phyloP scores from a whole-genome alignment of 805 yeast genomes.

The Schwanniomyces sp. region DNA sequence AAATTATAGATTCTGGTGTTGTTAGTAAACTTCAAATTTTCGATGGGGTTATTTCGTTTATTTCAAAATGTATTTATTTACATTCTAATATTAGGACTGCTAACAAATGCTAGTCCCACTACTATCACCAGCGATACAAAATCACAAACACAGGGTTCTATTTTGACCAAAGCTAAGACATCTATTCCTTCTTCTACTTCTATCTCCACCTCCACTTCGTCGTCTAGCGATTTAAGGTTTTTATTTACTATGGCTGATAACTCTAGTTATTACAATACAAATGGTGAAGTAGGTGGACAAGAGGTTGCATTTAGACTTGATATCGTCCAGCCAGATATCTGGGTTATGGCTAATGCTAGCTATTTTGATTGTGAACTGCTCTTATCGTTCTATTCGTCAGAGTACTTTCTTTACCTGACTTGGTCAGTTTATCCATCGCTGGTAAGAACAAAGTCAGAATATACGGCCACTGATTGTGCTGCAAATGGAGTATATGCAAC shows the following conservation, averaged over 20 bases:
- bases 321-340: constrained; percentile 35
- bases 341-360: constrained; percentile 31
- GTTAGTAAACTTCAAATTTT: neutral
- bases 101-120: neutral
- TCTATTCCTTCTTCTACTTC: neutral
- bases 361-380: constrained; percentile 24
- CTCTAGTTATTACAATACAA: constrained; percentile 17
- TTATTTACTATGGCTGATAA: constrained; percentile 13
- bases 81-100: neutral
- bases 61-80: neutral
- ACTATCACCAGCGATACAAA: neutral
- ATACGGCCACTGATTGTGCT: constrained; percentile 26
- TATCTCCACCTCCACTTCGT: neutral
- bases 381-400: constrained; percentile 16
- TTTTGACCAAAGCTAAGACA: neutral
- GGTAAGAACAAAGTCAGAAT: constrained; percentile 20
- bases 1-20: too few relatives aligned
- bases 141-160: neutral
- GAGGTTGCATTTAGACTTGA: constrained; percentile 26
- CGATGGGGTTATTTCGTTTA: neutral
- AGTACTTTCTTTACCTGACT: constrained; percentile 1
- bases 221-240: constrained; percentile 4
- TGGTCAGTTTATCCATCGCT: constrained; percentile 9
- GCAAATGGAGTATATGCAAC: constrained; percentile 22
- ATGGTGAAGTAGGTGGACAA: constrained; percentile 11